Evolutionary conservation across 140 eudicot genomes (phyloP), one percentile per base, ranked within the genome.

Genomic region (Bidens hawaiensis): DNA sequence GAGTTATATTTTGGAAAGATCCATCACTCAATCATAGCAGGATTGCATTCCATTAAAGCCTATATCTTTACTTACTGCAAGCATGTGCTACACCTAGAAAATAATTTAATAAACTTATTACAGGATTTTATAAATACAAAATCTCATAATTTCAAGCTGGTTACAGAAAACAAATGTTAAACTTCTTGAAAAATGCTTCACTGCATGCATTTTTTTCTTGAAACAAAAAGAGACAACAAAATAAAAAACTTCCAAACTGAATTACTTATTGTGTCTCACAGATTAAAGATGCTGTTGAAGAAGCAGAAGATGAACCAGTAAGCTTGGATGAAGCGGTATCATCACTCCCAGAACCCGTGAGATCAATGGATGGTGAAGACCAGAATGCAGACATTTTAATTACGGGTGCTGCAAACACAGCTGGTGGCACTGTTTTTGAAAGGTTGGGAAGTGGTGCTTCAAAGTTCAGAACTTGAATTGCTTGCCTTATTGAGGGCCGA

Each of bases 381-480:
- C 68, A 62, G 27, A 24, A 52, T 52, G 60, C 60, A 25, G 60
- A 52, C 34, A 30, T 30, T 4, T 30, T 30, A 30, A 30, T 30
- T 12, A 33, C 49, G 0, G 40, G 10, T 13, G 6, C 6, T 30
- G 33, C 33, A 25, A 65, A 66, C 21, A 45, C 30, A 19, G 68
- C 48, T 13, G 26, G 8, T 6, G 75, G 75, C 1, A 45, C 46
- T n/a, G 67, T 47, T 30, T 54, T 22, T 3, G 75, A 67, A 16
- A 69, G 61, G 34, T 22, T 60, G 15, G 75, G 75, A 40, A 45
- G 30, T 31, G 75, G 65, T 43, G 75, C 68, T 59, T 59, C 68
- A 31, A 22, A 69, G 30, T 60, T 41, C 21, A 69, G 75, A 23
- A 47, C 75, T 13, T 58, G 19, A 48, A 47, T 28, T 17, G 60